Evolutionary conservation across 1,284 basidiomycete genomes (phyloP), one percentile per base, ranked within the genome.

Genomic region (Puccinia horiana): DNA sequence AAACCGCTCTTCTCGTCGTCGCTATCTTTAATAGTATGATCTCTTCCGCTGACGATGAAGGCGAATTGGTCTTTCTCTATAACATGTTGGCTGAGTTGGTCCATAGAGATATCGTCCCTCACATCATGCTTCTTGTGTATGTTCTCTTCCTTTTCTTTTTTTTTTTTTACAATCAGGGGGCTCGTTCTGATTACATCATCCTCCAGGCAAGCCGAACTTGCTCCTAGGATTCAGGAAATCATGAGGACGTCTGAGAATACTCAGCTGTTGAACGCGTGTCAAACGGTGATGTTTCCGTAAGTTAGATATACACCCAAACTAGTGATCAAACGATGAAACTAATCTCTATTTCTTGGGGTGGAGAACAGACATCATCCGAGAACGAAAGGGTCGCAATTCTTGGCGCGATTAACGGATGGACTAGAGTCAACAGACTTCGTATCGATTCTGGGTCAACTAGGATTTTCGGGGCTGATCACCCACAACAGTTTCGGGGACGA

Each of bases 11-110:
- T 20, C 89, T 95, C 26, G 89, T 92, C 4, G 90, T 92, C 58
- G 92, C 93, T 0, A 92, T 95, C 85, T 89, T 92, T 49, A 91
- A 91, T 1, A 91, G 92, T 1, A 93, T 95, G 87, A 89, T 95
- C 52, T 88, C 89, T 58, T 92, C 91, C n/a, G 92, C 93, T 0
- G 92, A 93, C 86, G 91, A 92, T 4, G 93, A 94, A 85, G 88
- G 89, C 0, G 94, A 96, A 88, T 92, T 92, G 20, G 91, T 94
- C 84, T 92, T 95, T 76, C 86, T 95, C 69, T 95, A 93, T 86
- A 89, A 89, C 69, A 87, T 95, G 49, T 88, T 96, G 44, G 91
- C 93, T 37, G 92, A 94, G 67, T 90, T 94, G n/a, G 91, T 91
- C 35, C 72, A 74, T 74, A 40, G 79, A 16, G 72, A 75, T 58